Base-by-base conservation (phyloP, 2,329 filamentous ascomycete species). In the Bipolaris zeicola region DNA sequence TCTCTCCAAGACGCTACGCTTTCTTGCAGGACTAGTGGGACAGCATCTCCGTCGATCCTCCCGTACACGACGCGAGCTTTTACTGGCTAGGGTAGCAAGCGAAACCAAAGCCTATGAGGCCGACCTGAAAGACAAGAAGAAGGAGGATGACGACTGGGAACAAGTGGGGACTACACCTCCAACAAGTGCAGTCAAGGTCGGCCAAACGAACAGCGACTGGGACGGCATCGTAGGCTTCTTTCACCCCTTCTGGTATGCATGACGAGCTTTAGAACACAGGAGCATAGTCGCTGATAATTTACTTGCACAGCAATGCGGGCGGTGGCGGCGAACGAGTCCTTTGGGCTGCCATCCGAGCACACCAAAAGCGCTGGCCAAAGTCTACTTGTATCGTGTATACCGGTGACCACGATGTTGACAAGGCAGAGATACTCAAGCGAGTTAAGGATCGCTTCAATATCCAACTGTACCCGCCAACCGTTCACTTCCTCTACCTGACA, bases 321-420 rank as follows among this genome's bases (percentile, higher is more conserved):
- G 95, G 95, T 26, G 95, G 95, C 58, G 95, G 95, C 61, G 95
- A 99, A 78, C 85, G 95, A 74, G 95, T 99, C 41, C 86, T 99
- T 24, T 99, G 96, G 92, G 94, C 93, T 53, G 95, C 95, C 10
- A 91, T 99, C 58, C 87, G 91, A 58, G 92, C 94, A 38, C 97
- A 92, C 2, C 95, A 98, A 78, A 85, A 88, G 68, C 86, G 89
- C 64, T 97, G 91, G 87, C 95, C 94, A 2, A 89, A 89, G 58
- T 92, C 92, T 39, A 89, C 93, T 69, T 96, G 93, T 68, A 85
- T 95, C 13, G 90, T 99, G 34, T 99, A 99, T 74, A 99, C 95
- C 0, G 95, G 95, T 49, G 95, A 99, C 74, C 91, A 96, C 73
- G 92, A 95, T 66, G 90, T 90, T 43, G 87, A 87, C 74, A 96